Percentiles rank a stretch among this genome's conserved stretches.
These are phyloP conservation scores for Rachicladosporium sp. DNA, from an alignment of 2,329 filamentous ascomycete species.

Conservation along the genomic window DNA sequence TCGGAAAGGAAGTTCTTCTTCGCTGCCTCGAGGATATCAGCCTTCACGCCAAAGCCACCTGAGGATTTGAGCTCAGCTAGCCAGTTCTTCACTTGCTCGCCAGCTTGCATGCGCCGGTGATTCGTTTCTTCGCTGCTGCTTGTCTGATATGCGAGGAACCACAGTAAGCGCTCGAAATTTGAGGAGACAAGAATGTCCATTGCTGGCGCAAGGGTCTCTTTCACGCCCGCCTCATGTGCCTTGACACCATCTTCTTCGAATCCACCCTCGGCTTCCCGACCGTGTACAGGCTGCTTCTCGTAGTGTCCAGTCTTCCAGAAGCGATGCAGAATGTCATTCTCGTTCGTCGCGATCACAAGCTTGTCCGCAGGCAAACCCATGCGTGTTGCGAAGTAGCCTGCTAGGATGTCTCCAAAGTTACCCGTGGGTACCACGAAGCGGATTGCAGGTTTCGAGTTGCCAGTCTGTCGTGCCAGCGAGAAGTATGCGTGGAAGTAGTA, in stretches of 20 bases:
- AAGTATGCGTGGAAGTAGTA: conserved; percentile 98
- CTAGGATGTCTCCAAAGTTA: conserved; percentile 92
- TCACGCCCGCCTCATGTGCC: conserved; percentile 59
- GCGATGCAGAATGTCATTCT: conserved; percentile 91
- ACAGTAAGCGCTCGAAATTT: conserved; percentile 92
- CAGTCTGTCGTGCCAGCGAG: conserved; percentile 49
- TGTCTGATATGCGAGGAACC: conserved; percentile 76
- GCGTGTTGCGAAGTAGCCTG: conserved; percentile 79
- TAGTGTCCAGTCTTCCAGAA: conserved; percentile 89
- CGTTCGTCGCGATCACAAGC: conserved; percentile 86
- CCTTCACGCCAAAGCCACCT: conserved; percentile 72
- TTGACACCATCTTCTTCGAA: conserved; percentile 45
- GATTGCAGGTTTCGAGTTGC: conserved; percentile 55
- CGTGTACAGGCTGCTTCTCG: conserved; percentile 63
- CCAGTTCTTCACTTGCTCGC: conserved; percentile 68
- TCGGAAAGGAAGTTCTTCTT: conserved; percentile 71
- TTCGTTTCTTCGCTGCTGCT: conserved; percentile 33
- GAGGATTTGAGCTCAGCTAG: conserved; percentile 65
- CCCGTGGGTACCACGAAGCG: conserved; percentile 87
- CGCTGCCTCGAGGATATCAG: conserved; percentile 58
- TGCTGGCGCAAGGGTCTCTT: conserved; percentile 83
- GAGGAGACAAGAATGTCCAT: conserved; percentile 97
- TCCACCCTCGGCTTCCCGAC: conserved; percentile 43
- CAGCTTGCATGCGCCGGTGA: conserved; percentile 39
- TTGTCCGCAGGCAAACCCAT: conserved; percentile 86